These are phyloP conservation scores for Gigaspora rosea DNA, from an alignment of 192 early-diverging fungal genomes.

Conservation along the genomic window DNA sequence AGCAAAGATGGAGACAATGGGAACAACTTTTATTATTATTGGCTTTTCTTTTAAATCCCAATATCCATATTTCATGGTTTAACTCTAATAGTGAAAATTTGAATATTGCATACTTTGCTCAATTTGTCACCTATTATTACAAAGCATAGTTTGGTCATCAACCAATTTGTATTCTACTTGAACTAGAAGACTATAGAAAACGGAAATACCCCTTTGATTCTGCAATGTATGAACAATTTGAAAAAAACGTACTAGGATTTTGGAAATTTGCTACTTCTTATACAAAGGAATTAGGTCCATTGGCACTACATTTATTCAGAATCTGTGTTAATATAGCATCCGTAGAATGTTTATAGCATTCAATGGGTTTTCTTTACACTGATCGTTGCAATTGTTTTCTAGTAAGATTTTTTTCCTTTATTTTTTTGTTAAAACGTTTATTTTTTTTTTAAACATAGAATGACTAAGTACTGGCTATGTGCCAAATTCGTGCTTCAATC, in stretches of 20 bases:
- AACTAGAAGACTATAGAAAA: not conserved
- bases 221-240: slow-evolving; percentile 1
- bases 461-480: too few species aligned
- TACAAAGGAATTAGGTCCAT: not conserved
- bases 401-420: not conserved
- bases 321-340: slow-evolving; percentile 31
- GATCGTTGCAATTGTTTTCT: not conserved
- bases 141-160: too few species aligned
- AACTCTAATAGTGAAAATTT: too few species aligned
- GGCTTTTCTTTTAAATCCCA: too few species aligned
- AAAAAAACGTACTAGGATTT: not conserved
- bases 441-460: not conserved
- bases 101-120: too few species aligned
- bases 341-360: too few species aligned
- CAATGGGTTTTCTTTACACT: not conserved
- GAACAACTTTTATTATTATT: too few species aligned
- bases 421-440: not conserved
- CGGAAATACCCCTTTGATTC: slow-evolving; percentile 20
- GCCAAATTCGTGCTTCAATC: too few species aligned
- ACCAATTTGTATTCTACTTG: not conserved
- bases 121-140: too few species aligned
- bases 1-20: too few species aligned
- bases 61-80: too few species aligned
- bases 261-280: not conserved
- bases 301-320: not conserved